Conservation (phyloP, 305 asterid genomes). For the Fraxinus greggii region DNA sequence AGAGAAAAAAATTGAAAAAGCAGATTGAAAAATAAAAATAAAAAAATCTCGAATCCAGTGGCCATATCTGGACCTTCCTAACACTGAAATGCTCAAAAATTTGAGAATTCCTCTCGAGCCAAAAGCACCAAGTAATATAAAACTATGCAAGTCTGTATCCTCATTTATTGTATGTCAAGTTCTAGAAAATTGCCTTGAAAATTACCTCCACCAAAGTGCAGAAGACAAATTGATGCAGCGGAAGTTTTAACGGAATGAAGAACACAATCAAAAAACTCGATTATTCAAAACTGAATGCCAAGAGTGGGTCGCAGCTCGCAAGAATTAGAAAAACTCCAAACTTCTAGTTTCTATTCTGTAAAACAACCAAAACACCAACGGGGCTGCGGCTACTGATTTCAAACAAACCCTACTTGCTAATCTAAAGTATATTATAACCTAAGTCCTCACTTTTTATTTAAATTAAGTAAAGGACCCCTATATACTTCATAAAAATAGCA, state of each 20-base stretch:
- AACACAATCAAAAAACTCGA: not conserved
- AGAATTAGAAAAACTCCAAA: not conserved
- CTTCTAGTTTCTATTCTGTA: not conserved
- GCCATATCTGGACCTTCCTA: not conserved
- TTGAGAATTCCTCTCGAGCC: not conserved
- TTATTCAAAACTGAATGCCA: not conserved
- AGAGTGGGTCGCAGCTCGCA: not conserved
- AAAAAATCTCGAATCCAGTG: not conserved
- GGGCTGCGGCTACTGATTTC: not conserved
- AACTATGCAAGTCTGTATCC: not conserved
- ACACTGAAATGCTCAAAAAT: not conserved
- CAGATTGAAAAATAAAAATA: not conserved
- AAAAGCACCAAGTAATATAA: not conserved
- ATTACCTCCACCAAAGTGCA: not conserved
- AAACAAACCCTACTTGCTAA: not conserved
- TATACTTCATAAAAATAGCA: not conserved
- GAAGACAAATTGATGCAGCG: not conserved
- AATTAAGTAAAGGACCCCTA: not conserved
- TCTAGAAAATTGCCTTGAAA: not conserved
- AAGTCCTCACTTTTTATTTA: not conserved
- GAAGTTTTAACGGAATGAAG: not conserved
- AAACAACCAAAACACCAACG: not conserved
- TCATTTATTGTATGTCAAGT: not conserved
- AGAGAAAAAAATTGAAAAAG: not conserved
- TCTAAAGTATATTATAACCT: not conserved